Base-by-base conservation (phyloP, 345 rosid genomes). In the Jatropha curcas region DNA sequence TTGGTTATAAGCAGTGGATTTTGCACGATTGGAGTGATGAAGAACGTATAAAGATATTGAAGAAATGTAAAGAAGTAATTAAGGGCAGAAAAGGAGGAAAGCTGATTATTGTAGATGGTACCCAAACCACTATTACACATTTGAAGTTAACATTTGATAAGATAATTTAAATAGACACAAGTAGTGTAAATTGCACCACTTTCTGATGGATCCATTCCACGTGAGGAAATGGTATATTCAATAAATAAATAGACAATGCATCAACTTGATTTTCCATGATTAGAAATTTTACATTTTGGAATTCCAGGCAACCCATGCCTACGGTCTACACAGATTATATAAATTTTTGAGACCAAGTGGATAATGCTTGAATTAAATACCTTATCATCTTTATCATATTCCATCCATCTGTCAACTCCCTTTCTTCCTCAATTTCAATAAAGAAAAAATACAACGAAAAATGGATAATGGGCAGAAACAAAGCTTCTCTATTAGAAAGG, bases 21-120 rank as follows among this genome's bases (percentile, higher is more conserved):
- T 58, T 30, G 19, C 62, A n/a, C 11, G 35, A 58, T 30, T 58
- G 62, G 62, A 58, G 14, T 0, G 61, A 57, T 28, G 61, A 58
- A 25, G 61, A 58, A 7, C 9, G 61, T 58, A 14, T 28, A 4
- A 59, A 30, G 63, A n/a, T n/a, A n/a, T n/a, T n/a, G n/a, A n/a
- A n/a, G n/a, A n/a, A n/a, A n/a, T n/a, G n/a, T 0, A 59, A 30
- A n/a, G 63, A 59, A 59, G 63, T 20, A 59, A 59, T 59, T 14
- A 30, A n/a, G n/a, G 63, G 35, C 20, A 59, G 63, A 30, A 31
- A 59, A 16, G 63, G 63, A 59, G 63, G 63, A n/a, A 59, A 59
- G 20, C 17, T 59, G 33, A 59, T 59, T 30, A 59, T 59, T 7
- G 30, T 28, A 59, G n/a, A n/a, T n/a, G n/a, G n/a, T n/a, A n/a